phyloP scores from a whole-genome alignment of 768 basidiomycete genomes.

The Phanerochaete sordida region DNA sequence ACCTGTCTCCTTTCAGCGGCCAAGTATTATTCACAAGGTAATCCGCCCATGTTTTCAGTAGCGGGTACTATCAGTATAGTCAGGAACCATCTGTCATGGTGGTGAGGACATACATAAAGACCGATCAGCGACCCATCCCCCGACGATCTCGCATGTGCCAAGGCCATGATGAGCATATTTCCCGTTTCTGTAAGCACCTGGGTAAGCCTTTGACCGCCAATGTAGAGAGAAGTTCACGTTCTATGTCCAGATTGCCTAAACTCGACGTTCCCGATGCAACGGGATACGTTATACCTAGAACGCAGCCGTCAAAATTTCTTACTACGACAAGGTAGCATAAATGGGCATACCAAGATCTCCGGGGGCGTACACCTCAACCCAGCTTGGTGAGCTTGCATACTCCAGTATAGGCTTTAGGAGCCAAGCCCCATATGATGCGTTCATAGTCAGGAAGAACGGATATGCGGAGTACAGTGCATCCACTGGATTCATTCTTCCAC shows the following conservation, averaged over 20 bases:
- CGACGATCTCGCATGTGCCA: conserved; percentile 25
- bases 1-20: conserved; percentile 1
- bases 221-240: background rate
- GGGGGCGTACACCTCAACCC: conserved; percentile 20
- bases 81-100: too few species aligned
- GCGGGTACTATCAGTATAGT: conserved; percentile 15
- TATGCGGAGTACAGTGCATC: conserved; percentile 28
- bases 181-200: conserved; percentile 23
- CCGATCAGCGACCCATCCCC: conserved; percentile 26
- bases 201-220: background rate
- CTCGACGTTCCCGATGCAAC: conserved; percentile 3
- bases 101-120: conserved; percentile 14
- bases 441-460: conserved; percentile 27
- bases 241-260: conserved; percentile 1
- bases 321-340: background rate
- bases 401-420: conserved; percentile 26
- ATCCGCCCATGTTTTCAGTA: conserved; percentile 21
- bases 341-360: conserved; percentile 23
- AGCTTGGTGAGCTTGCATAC: conserved; percentile 19
- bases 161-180: conserved; percentile 33
- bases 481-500: conserved; percentile 26
- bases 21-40: conserved; percentile 19
- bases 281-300: conserved; percentile 8
- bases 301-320: too few species aligned
- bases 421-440: conserved; percentile 23